Conservation (phyloP, 176 grass and related monocot species). For the Eragrostis curvula region DNA sequence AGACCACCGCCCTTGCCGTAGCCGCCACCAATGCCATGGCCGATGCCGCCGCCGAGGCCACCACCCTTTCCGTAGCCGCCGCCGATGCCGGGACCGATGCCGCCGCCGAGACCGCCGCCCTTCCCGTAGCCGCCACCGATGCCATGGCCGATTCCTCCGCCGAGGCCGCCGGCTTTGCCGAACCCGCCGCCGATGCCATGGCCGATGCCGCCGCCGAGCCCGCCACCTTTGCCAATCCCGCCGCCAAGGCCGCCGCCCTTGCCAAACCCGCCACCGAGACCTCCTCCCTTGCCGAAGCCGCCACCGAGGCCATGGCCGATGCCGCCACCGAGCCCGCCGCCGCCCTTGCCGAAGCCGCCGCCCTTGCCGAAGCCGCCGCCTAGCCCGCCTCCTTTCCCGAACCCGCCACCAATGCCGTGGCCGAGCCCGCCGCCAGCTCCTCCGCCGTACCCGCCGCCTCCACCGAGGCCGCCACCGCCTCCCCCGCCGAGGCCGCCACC, state of each 20-base stretch:
- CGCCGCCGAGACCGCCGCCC: slow-evolving; percentile 23
- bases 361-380: slow-evolving; percentile 28
- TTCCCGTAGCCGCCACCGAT: slow-evolving; percentile 18
- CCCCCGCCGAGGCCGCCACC: slow-evolving; percentile 3
- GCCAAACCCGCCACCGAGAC: slow-evolving; percentile 36
- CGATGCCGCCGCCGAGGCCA: slow-evolving; percentile 16
- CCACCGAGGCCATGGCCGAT: background rate
- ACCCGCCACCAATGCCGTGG: slow-evolving; percentile 26
- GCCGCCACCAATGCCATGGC: background rate
- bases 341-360: slow-evolving; percentile 28
- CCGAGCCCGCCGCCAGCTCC: slow-evolving; percentile 25
- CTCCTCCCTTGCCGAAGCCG: background rate
- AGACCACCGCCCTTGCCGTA: slow-evolving; percentile 20
- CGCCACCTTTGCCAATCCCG: slow-evolving; percentile 22
- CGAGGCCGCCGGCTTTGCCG: slow-evolving; percentile 11
- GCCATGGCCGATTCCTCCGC: slow-evolving; percentile 17
- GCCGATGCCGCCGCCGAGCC: slow-evolving; percentile 28
- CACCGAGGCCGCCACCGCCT: slow-evolving; percentile 4
- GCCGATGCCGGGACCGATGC: slow-evolving; percentile 26
- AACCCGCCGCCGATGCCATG: slow-evolving; percentile 24
- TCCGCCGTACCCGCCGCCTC: background rate
- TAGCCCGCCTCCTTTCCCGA: slow-evolving; percentile 23
- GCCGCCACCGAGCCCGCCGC: background rate
- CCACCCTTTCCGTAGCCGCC: slow-evolving; percentile 42
- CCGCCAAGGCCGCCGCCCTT: slow-evolving; percentile 16